phyloP scores from a whole-genome alignment of 2,329 filamentous ascomycete genomes.

The Calonectria pauciramosa region DNA sequence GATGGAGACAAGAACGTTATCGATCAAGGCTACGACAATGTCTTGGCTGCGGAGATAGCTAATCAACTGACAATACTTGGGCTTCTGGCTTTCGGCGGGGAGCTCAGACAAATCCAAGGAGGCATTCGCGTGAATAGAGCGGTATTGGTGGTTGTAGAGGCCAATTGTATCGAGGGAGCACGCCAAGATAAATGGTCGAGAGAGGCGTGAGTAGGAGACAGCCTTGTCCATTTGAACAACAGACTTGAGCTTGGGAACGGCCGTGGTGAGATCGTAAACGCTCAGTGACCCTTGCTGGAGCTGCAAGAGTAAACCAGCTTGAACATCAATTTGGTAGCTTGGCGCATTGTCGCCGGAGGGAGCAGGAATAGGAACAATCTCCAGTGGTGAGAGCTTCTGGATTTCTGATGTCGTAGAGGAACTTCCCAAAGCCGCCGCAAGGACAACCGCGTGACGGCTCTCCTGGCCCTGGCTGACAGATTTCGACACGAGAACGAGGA shows the following conservation, averaged over 20 bases:
- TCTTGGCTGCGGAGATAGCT: constrained; percentile 77
- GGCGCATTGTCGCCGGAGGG: constrained; percentile 36
- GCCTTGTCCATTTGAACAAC: constrained; percentile 65
- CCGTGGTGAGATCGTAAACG: constrained; percentile 74
- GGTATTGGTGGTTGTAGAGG: constrained; percentile 79
- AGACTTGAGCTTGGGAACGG: constrained; percentile 72
- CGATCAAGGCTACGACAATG: constrained; percentile 74
- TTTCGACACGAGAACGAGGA: constrained; percentile 66
- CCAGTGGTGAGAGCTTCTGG: constrained; percentile 56
- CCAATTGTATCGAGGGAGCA: constrained; percentile 69
- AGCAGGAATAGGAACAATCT: constrained; percentile 54
- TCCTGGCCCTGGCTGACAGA: constrained; percentile 48
- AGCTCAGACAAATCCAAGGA: constrained; percentile 60
- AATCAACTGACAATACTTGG: constrained; percentile 60
- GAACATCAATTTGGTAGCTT: constrained; percentile 71
- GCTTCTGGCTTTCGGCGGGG: constrained; percentile 51
- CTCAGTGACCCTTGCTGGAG: constrained; percentile 67
- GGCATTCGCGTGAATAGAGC: constrained; percentile 68
- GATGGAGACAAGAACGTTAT: constrained; percentile 75
- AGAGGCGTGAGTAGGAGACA: constrained; percentile 75
- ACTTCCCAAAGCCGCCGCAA: constrained; percentile 49
- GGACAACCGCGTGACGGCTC: constrained; percentile 49
- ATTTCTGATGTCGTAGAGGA: constrained; percentile 43
- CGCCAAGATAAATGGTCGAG: constrained; percentile 75
- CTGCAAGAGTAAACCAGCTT: constrained; percentile 74